Evolutionary conservation across 306 rosid species (phyloP), one percentile per base, ranked within the genome.

Genomic region (Notholithocarpus densiflorus): DNA sequence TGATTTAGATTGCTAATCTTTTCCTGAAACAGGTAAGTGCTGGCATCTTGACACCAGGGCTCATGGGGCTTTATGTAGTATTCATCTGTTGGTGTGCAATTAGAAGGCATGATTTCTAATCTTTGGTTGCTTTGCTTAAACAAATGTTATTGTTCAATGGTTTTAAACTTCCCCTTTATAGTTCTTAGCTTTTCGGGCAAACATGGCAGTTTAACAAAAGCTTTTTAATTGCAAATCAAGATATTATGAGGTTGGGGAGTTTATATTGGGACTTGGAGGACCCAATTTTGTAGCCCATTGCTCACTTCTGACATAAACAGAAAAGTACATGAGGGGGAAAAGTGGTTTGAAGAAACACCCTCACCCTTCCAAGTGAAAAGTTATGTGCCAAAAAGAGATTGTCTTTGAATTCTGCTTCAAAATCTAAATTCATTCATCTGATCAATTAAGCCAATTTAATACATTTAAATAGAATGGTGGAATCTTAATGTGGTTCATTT

Each of bases 31-130:
- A 96, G 99, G 93, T 96, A 73, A 90, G 86, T 84, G 96, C 90
- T 81, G 94, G 97, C 12, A 84, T 96, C 79, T 86, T 96, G 81
- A 78, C 96, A 76, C 98, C 99, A 12, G 98, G 94, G 55, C 85
- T 96, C 70, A 93, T 96, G 99, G 99, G 99, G 26, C 97, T 96
- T n/a, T 96, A 96, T 80, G 89, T 89, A 56, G 93, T 93, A 54
- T 96, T 85, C 85, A 92, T 93, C 83, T 96, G 99, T 89, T 96
- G 99, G 99, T 82, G 92, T 87, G 99, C 99, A 74, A 85, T 96
- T 82, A 86, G 98, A 86, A 93, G 99, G 99, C 71, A 90, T 17
- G 81, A 64, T 60, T 51, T 56, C 60, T 70, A 73, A 68, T 76
- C 61, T 70, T 66, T 24, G 76, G 6, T 62, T 80, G 64, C 69